Evolutionary conservation across 805 yeast genomes (phyloP).

Genomic region (Yarrowia sp.): DNA sequence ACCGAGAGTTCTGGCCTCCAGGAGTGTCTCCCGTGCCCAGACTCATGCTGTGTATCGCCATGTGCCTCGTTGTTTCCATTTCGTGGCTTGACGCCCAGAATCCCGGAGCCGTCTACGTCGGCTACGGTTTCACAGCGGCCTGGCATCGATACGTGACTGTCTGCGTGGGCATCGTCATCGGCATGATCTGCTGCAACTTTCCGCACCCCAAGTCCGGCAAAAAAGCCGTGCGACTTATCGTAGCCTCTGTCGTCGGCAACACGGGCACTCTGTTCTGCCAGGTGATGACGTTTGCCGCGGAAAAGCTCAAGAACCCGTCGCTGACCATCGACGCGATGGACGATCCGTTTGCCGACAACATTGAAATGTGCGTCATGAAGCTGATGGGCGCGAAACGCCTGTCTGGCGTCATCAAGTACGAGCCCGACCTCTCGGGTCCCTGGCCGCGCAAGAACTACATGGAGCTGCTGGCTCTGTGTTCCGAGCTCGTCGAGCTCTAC

Average conservation of each 20-base stretch:
- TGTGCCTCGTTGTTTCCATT: slow-evolving; percentile 37
- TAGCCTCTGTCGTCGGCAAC: slow-evolving; percentile 34
- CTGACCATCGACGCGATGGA: slow-evolving; percentile 32
- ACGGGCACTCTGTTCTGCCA: slow-evolving; percentile 37
- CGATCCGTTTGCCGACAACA: slow-evolving; percentile 32
- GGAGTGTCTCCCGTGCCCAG: slow-evolving; percentile 35
- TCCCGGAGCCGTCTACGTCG: slow-evolving; percentile 32
- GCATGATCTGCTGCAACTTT: slow-evolving; percentile 37
- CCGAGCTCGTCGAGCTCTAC: slow-evolving; percentile 34
- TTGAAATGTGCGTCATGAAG: slow-evolving; percentile 28
- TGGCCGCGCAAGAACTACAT: slow-evolving; percentile 39
- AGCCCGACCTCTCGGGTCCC: slow-evolving; percentile 39
- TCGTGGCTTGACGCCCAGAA: slow-evolving; percentile 37
- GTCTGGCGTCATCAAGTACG: slow-evolving; percentile 31
- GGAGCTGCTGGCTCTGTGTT: slow-evolving; percentile 33
- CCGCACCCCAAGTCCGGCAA: slow-evolving; percentile 40
- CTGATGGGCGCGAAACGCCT: slow-evolving; percentile 27
- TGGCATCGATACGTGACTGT: slow-evolving; percentile 41
- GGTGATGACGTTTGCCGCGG: slow-evolving; percentile 38
- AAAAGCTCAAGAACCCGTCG: slow-evolving; percentile 32
- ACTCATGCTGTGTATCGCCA: slow-evolving; percentile 36
- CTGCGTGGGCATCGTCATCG: slow-evolving; percentile 37
- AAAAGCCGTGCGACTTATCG: slow-evolving; percentile 35
- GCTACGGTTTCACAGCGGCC: slow-evolving; percentile 38
- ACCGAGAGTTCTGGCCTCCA: slow-evolving; percentile 38